These are phyloP conservation scores for Prunus fruticosa DNA, from an alignment of 306 rosid genomes.

Conservation along the genomic window DNA sequence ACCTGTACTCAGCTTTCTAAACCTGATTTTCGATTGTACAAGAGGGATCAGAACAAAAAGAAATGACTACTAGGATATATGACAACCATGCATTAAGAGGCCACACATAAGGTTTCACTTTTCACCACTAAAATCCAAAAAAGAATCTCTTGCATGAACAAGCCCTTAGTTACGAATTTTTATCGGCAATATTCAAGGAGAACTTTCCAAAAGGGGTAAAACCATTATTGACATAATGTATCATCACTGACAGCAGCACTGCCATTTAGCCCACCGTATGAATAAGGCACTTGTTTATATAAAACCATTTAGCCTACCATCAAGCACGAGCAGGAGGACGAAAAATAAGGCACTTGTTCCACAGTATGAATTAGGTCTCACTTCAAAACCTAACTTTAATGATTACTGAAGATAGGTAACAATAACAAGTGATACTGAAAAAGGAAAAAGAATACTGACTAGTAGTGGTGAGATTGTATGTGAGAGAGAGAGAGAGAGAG, in stretches of 20 bases:
- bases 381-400: background rate
- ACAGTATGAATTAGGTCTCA: background rate
- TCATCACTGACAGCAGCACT: background rate
- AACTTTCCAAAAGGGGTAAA: background rate
- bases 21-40: conserved; percentile 44
- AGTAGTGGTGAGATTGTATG: no score
- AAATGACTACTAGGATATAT: conserved; percentile 15
- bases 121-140: background rate
- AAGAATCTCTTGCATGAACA: background rate
- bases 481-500: background rate
- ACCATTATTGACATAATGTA: background rate
- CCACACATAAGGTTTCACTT: conserved; percentile 4
- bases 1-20: conserved; percentile 54
- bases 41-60: conserved; percentile 21
- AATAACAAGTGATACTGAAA: background rate
- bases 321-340: background rate
- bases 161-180: background rate
- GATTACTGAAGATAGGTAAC: background rate
- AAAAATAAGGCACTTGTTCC: background rate
- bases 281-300: no score
- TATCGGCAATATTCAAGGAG: background rate
- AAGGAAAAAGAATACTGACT: background rate
- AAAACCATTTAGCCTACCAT: no score
- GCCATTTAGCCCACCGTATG: no score
- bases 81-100: conserved; percentile 13